Conservation (phyloP, 78 protist species). For the Salpingoeca rosetta region DNA sequence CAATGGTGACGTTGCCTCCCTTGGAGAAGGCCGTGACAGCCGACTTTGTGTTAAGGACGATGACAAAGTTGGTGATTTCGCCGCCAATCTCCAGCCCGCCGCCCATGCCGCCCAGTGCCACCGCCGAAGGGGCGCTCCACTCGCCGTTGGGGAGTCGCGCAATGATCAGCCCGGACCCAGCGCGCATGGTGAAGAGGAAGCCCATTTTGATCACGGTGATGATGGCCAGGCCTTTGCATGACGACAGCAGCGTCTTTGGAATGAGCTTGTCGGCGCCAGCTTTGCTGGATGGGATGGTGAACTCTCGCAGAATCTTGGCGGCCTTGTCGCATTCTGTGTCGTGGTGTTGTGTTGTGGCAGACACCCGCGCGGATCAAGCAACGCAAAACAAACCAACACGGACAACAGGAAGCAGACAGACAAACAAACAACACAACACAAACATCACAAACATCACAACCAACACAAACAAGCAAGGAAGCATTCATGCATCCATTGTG, state of each 20-base stretch:
- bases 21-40: constrained; percentile 26
- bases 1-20: constrained; percentile 33
- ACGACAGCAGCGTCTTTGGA: not conserved
- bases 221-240: constrained; percentile 7
- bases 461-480: too few species aligned
- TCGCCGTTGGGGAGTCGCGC: not conserved
- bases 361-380: too few species aligned
- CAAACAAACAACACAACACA: too few species aligned
- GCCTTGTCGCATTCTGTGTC: not conserved
- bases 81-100: constrained; percentile 20
- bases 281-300: not conserved
- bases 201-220: constrained; percentile 13
- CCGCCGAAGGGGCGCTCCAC: constrained; percentile 20
- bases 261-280: not conserved
- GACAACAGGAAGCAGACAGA: too few species aligned
- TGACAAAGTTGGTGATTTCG: constrained; percentile 23
- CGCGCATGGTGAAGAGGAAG: constrained; percentile 11
- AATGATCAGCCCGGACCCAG: constrained; percentile 10
- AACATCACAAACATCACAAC: too few species aligned
- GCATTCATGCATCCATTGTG: too few species aligned
- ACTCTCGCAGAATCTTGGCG: not conserved
- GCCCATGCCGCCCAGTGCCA: constrained; percentile 13
- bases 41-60: constrained; percentile 11
- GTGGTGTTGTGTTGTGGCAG: too few species aligned
- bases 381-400: too few species aligned